Base-by-base conservation (phyloP, 768 basidiomycete species). In the Hygrophorus russula region DNA sequence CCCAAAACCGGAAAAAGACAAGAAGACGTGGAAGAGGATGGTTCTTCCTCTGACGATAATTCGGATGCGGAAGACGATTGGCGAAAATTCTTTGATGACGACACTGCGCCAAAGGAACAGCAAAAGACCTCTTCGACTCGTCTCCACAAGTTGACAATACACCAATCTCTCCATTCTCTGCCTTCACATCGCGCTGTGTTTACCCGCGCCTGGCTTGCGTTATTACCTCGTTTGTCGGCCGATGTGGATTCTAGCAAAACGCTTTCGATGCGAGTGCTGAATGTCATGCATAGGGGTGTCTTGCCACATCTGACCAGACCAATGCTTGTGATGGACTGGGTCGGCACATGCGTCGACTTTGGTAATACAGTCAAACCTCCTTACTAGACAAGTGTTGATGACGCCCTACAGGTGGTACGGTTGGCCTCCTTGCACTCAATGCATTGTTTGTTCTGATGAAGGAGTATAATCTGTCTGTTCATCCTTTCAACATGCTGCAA, bases 311-410 rank as follows among this genome's bases (percentile, higher is more conserved):
- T 93, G 37, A 89, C 85, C 0, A 62, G 84, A 31, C 78, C 84
- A 0, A 67, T 86, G 38, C 60, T 87, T 40, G 71, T 85, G n/a
- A 90, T 91, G 83, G 90, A 94, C 57, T 96, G 91, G 88, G 72
- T 94, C 31, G 76, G 80, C 19, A 76, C 76, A 2, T 87, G 85
- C 51, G 82, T 91, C 10, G 89, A 93, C 56, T 68, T 75, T 51
- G 90, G 89, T 81, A 43, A 76, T 57, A 31, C 44, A 1, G 7
- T 9, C 19, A 19, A 29, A 15, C 15, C 41, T 14, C 28, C n/a
- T n/a, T n/a, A n/a, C n/a, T n/a, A n/a, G n/a, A n/a, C n/a, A n/a
- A n/a, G n/a, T 17, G 14, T 44, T 28, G 11, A 40, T 27, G 34
- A n/a, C n/a, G n/a, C n/a, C n/a, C n/a, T 15, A 9, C 48, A 86